Evolutionary conservation across 2,329 filamentous ascomycete species (phyloP).

Genomic region (Dothideomycetes sp.): DNA sequence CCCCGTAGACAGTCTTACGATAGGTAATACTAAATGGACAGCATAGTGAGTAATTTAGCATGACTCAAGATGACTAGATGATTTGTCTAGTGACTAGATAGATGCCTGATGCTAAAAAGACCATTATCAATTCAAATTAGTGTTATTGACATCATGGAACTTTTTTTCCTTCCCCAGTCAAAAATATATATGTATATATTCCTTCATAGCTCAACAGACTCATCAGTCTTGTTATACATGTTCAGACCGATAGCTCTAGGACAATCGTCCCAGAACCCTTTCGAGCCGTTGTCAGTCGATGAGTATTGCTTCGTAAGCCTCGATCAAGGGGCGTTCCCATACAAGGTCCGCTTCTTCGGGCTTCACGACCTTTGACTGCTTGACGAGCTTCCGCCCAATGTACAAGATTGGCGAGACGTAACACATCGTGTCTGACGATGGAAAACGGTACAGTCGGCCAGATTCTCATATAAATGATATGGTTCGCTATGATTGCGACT

Average conservation of each 20-base stretch:
- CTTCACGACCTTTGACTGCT: slow-evolving; percentile 44
- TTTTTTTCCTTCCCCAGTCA: too few species aligned
- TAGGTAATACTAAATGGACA: too few species aligned
- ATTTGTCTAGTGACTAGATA: too few species aligned
- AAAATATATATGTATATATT: too few species aligned
- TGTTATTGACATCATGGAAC: too few species aligned
- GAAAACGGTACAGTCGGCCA: background rate
- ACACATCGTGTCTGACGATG: slow-evolving; percentile 44
- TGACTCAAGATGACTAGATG: too few species aligned
- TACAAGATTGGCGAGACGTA: slow-evolving; percentile 44
- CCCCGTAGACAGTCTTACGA: too few species aligned
- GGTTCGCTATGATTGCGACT: too few species aligned
- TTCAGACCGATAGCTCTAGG: background rate
- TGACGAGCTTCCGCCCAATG: slow-evolving; percentile 51
- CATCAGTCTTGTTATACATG: background rate
- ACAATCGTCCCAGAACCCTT: slow-evolving; percentile 7
- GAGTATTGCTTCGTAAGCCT: slow-evolving; percentile 46
- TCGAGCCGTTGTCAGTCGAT: background rate
- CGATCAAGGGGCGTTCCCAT: slow-evolving; percentile 49
- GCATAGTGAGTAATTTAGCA: too few species aligned
- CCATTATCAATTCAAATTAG: too few species aligned
- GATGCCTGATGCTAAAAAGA: too few species aligned
- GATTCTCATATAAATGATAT: too few species aligned
- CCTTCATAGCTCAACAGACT: background rate
- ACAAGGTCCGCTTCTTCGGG: slow-evolving; percentile 47